These are phyloP conservation scores for Salvia hispanica DNA, from an alignment of 257 asterid species.

Conservation along the genomic window DNA sequence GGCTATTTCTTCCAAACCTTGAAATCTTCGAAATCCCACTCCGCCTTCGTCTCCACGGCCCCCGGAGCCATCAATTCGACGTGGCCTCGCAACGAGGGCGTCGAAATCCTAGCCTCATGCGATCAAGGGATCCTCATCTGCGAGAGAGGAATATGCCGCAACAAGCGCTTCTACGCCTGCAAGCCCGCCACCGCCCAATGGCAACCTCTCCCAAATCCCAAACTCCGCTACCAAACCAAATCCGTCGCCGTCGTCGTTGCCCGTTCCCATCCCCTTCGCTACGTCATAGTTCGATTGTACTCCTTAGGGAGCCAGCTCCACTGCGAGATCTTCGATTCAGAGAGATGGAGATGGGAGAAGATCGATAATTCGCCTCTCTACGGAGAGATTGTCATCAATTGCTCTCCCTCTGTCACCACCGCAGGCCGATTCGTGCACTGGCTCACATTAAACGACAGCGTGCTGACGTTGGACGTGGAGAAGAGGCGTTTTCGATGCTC, in stretches of 20 bases:
- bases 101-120: not conserved
- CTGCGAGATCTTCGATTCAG: conserved; percentile 38
- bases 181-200: conserved; percentile 9
- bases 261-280: not conserved
- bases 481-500: conserved; percentile 16
- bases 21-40: no score
- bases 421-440: not conserved
- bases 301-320: not conserved
- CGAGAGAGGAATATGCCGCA: not conserved
- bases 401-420: no score
- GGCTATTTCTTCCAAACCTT: not conserved
- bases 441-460: not conserved
- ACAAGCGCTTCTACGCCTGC: not conserved
- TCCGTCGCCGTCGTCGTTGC: not conserved
- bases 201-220: not conserved
- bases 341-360: conserved; percentile 31
- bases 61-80: no score
- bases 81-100: not conserved
- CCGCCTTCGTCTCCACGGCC: no score
- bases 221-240: not conserved
- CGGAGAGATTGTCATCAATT: not conserved
- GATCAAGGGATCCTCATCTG: not conserved
- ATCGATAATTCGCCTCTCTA: not conserved
- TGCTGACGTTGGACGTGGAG: not conserved
- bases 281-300: not conserved